Evolutionary conservation across 768 basidiomycete genomes (phyloP), one percentile per base, ranked within the genome.

Genomic region (Termitomyces sp.): DNA sequence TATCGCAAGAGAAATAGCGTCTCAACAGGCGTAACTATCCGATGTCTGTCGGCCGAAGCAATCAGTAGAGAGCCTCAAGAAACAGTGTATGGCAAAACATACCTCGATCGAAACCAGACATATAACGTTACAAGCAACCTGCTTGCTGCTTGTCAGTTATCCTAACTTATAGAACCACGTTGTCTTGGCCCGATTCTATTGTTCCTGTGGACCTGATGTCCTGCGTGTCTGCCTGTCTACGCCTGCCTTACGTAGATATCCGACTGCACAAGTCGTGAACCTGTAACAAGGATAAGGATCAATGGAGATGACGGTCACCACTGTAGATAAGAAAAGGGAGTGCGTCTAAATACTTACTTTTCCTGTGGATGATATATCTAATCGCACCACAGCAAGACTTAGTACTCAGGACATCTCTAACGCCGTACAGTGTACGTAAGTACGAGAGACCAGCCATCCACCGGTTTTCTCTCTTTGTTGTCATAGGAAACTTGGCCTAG

Each of bases 11-110:
- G 5, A 42, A 31, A 34, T 14, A 29, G 1, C 14, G 42, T 34
- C 31, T 46, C 59, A 60, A 49, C 47, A 50, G 36, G 31, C 38
- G 47, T 42, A 49, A n/a, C 56, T 53, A 25, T 63, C 51, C 38
- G 37, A 47, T 49, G 38, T 55, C 60, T 59, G 46, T 48, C 15
- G 29, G 15, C 38, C 37, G 37, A 29, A 50, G 36, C 40, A 38
- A 53, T 54, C 55, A 34, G 31, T 9, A 8, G 43, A 49, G 53
- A 45, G 38, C 29, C 37, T 57, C 31, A 14, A 49, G 37, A 59
- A 57, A 29, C 25, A 42, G 53, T n/a, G 25, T 11, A 36, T 53
- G 15, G 29, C 38, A 45, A 32, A 45, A 54, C 59, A 45, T 42
- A 60, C 52, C 52, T 60, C 47, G 9, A 45, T 53, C 20, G 51